A percentile compares a stretch with the other conserved stretches of the same genome.
Conservation (phyloP, 139 green algal genomes). For the Chlorella vulgaris region DNA sequence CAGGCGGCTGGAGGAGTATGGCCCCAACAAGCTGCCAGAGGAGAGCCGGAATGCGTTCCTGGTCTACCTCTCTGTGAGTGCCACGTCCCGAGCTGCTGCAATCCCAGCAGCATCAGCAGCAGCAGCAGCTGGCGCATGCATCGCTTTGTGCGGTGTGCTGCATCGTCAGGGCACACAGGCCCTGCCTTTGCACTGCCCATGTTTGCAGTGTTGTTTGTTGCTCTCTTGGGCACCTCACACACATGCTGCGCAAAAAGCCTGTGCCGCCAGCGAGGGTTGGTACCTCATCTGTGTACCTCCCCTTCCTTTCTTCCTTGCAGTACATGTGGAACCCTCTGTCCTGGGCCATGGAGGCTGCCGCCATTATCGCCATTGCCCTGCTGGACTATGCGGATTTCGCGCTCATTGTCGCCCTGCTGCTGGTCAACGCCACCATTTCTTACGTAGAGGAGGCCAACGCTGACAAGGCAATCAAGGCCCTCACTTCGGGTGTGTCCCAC, state of each 20-base stretch:
- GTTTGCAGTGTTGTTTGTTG: no score
- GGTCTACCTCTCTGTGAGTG: slow-evolving; percentile 34
- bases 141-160: no score
- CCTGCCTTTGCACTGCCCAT: no score
- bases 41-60: slow-evolving; percentile 66
- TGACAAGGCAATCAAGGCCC: slow-evolving; percentile 83
- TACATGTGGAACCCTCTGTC: slow-evolving; percentile 80
- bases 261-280: no score
- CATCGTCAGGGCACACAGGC: no score
- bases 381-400: slow-evolving; percentile 83
- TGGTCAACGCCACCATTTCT: slow-evolving; percentile 82
- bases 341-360: slow-evolving; percentile 85
- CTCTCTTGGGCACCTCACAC: no score
- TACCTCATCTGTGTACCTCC: neutral
- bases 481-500: slow-evolving; percentile 52
- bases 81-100: neutral
- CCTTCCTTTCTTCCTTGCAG: slow-evolving; percentile 45
- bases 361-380: slow-evolving; percentile 84
- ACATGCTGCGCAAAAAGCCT: no score
- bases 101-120: no score
- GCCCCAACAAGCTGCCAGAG: slow-evolving; percentile 84
- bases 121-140: no score
- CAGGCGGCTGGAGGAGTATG: slow-evolving; percentile 71
- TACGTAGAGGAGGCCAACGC: slow-evolving; percentile 80
- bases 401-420: slow-evolving; percentile 71